phyloP scores from a whole-genome alignment of 2,329 filamentous ascomycete species.

The Aspergillus tanneri region DNA sequence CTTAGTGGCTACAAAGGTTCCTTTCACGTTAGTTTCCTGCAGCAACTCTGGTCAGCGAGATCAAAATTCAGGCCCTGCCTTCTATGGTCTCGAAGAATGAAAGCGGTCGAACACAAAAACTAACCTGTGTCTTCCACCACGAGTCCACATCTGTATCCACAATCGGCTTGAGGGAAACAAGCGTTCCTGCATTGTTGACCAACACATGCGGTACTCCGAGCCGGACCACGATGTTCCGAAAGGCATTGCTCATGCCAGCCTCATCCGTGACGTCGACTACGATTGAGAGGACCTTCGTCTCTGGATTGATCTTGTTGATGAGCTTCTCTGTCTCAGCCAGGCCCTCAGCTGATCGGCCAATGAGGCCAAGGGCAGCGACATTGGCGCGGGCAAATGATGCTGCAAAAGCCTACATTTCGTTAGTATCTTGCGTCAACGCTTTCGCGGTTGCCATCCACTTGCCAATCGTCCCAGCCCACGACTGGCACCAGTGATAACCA shows the following conservation, averaged over 20 bases:
- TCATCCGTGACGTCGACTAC: constrained; percentile 31
- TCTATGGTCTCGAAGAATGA: neutral
- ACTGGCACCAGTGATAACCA: constrained; percentile 45
- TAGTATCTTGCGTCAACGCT: too few species aligned
- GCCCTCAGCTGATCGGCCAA: constrained; percentile 26
- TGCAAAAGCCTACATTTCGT: constrained; percentile 28
- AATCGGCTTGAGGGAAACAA: constrained; percentile 6
- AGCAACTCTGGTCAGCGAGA: neutral
- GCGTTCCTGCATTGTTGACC: constrained; percentile 25
- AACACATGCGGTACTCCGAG: constrained; percentile 25
- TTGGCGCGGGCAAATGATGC: constrained; percentile 39
- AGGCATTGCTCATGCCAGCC: constrained; percentile 18
- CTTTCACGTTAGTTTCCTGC: constrained; percentile 39
- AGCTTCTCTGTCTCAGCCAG: constrained; percentile 27
- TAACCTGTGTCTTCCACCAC: constrained; percentile 18
- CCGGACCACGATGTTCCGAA: constrained; percentile 17
- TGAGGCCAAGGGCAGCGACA: constrained; percentile 23
- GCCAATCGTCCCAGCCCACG: constrained; percentile 37
- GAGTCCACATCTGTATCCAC: constrained; percentile 21
- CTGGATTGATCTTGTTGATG: constrained; percentile 29
- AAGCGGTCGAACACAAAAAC: neutral
- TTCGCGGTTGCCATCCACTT: neutral
- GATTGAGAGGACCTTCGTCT: constrained; percentile 31
- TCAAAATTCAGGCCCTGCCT: too few species aligned
- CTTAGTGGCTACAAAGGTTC: constrained; percentile 34